Conservation (phyloP, 108 stramenopile species). For the Pseudonitzschia pungens region DNA sequence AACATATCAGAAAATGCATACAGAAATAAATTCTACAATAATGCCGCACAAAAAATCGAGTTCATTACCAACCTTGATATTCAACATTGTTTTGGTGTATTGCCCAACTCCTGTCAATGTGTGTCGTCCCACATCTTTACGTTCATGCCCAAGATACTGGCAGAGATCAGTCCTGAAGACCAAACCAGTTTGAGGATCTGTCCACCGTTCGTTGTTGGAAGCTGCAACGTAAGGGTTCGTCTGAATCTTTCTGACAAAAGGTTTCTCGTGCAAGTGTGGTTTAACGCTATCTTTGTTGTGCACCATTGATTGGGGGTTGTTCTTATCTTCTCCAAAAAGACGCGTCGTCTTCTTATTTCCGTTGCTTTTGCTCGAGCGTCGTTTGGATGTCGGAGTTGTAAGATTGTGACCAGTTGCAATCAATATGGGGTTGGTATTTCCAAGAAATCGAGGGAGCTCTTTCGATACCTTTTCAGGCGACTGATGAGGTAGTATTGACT, state of each 20-base stretch:
- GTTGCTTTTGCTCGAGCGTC: not conserved
- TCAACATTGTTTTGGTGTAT: constrained; percentile 73
- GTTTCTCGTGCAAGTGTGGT: constrained; percentile 11
- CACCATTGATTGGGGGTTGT: not conserved
- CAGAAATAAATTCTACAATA: not conserved
- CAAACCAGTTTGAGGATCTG: constrained; percentile 70
- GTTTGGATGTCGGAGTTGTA: constrained; percentile 13
- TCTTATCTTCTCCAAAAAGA: not conserved
- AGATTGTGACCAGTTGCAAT: constrained; percentile 20
- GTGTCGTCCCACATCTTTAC: constrained; percentile 74
- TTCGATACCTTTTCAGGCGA: not conserved
- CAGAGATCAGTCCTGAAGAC: constrained; percentile 74
- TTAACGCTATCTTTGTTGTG: constrained; percentile 18
- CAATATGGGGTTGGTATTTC: constrained; percentile 41
- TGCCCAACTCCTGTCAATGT: constrained; percentile 85
- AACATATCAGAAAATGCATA: not conserved
- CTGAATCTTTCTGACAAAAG: constrained; percentile 50
- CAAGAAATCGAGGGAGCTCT: constrained; percentile 23
- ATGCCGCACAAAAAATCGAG: not conserved
- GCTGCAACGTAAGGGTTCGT: constrained; percentile 73
- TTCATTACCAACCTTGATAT: constrained; percentile 62
- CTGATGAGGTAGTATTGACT: not conserved
- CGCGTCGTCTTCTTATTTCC: not conserved
- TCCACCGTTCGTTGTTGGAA: constrained; percentile 70
- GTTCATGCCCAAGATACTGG: constrained; percentile 66